phyloP scores from a whole-genome alignment of 805 yeast genomes.

The Grigorovia transvaalensis region DNA sequence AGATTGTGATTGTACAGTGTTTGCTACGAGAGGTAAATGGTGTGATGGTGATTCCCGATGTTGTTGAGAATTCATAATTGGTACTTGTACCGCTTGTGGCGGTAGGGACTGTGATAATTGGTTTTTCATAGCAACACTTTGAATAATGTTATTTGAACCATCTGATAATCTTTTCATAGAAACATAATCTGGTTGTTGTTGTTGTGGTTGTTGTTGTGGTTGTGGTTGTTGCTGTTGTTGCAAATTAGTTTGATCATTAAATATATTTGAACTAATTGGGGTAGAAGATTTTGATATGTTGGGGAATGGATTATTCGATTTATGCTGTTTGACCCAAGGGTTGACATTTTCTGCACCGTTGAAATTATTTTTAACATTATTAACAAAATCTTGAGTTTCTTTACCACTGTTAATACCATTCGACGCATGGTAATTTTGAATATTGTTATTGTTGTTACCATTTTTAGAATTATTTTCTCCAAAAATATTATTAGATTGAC shows the following conservation, averaged over 20 bases:
- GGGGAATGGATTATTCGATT: conserved; percentile 28
- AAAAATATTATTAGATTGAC: neutral
- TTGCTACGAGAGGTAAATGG: neutral
- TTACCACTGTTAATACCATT: neutral
- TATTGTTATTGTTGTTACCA: conserved; percentile 1
- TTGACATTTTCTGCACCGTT: neutral
- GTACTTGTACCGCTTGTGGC: neutral
- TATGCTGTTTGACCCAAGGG: conserved; percentile 16
- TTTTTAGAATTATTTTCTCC: neutral
- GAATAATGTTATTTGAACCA: neutral
- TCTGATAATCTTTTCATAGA: neutral
- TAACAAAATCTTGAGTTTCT: neutral
- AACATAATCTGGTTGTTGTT: neutral
- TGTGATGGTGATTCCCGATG: neutral
- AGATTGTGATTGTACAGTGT: neutral
- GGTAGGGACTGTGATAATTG: neutral
- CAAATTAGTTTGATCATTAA: neutral
- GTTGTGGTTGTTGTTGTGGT: too few relatives aligned
- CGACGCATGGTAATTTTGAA: neutral
- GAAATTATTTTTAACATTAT: neutral
- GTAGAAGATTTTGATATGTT: conserved; percentile 7
- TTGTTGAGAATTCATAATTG: neutral
- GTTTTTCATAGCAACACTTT: neutral
- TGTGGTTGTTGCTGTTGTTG: neutral
- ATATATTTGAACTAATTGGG: neutral